These are phyloP conservation scores for Cyclotella sp. DNA, from an alignment of 108 stramenopile species.

Conservation along the genomic window DNA sequence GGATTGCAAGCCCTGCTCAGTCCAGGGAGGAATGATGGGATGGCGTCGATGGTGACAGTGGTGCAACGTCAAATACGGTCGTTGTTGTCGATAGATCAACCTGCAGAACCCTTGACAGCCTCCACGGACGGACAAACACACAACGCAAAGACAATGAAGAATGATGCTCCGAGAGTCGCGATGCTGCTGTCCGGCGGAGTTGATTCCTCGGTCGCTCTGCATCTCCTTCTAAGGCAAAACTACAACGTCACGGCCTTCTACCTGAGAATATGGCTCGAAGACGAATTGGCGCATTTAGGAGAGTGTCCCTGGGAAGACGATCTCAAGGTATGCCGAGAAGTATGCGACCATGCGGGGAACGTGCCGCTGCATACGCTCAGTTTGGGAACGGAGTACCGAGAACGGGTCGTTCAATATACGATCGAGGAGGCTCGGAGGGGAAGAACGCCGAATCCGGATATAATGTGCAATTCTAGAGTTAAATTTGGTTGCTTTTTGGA, in stretches of 20 bases:
- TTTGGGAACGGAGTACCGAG: conserved; percentile 92
- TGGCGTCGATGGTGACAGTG: conserved; percentile 76
- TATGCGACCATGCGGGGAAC: conserved; percentile 90
- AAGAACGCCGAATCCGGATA: conserved; percentile 97
- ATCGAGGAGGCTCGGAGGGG: conserved; percentile 85
- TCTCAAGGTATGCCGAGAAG: conserved; percentile 68
- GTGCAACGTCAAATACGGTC: conserved; percentile 66
- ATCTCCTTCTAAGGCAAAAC: conserved; percentile 81
- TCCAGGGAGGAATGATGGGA: conserved; percentile 84
- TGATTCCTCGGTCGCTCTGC: conserved; percentile 94
- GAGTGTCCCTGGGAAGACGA: conserved; percentile 98
- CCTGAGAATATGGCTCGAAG: conserved; percentile 98
- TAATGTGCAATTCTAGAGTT: conserved; percentile 95
- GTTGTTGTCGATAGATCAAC: not conserved
- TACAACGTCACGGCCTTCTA: conserved; percentile 95
- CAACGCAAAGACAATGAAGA: not conserved
- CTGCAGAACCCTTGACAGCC: not conserved
- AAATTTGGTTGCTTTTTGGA: conserved; percentile 98
- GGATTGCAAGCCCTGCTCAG: conserved; percentile 61
- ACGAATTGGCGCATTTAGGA: conserved; percentile 93
- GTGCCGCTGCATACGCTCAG: conserved; percentile 88
- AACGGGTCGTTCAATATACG: conserved; percentile 89
- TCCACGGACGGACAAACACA: not conserved
- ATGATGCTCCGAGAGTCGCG: conserved; percentile 69
- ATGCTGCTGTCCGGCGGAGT: conserved; percentile 96